phyloP scores from a whole-genome alignment of 768 basidiomycete species.

The Tephrocybe sp. region DNA sequence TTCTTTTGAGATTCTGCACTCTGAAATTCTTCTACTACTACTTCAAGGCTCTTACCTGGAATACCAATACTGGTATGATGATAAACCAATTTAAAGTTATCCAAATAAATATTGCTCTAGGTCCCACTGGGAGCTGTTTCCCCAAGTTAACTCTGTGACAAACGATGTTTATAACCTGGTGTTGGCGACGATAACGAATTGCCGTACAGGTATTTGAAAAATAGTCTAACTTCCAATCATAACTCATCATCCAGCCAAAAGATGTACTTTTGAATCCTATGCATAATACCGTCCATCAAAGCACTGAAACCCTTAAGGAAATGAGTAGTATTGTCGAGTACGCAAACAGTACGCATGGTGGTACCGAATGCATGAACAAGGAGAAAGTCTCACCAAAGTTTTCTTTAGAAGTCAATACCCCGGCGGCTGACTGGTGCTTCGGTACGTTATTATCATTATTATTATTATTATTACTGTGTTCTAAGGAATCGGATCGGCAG shows the following conservation, averaged over 20 bases:
- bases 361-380: background rate
- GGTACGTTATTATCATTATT: background rate
- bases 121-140: constrained; percentile 9
- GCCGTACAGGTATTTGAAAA: background rate
- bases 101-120: no score
- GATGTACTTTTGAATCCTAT: background rate
- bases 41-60: no score
- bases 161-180: background rate
- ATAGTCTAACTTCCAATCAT: background rate
- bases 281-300: constrained; percentile 5
- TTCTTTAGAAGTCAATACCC: background rate
- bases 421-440: constrained; percentile 4
- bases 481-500: background rate
- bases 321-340: constrained; percentile 3
- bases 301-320: background rate
- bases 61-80: no score
- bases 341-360: background rate
- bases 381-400: background rate
- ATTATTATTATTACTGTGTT: background rate
- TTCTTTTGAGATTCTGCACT: no score
- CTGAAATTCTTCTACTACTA: no score
- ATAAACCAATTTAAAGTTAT: no score
- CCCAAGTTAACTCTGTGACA: background rate
- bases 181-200: background rate
- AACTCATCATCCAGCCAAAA: background rate